Evolutionary conservation across 192 early-diverging fungal genomes (phyloP).

Genomic region (Fimicolochytrium jonesii): DNA sequence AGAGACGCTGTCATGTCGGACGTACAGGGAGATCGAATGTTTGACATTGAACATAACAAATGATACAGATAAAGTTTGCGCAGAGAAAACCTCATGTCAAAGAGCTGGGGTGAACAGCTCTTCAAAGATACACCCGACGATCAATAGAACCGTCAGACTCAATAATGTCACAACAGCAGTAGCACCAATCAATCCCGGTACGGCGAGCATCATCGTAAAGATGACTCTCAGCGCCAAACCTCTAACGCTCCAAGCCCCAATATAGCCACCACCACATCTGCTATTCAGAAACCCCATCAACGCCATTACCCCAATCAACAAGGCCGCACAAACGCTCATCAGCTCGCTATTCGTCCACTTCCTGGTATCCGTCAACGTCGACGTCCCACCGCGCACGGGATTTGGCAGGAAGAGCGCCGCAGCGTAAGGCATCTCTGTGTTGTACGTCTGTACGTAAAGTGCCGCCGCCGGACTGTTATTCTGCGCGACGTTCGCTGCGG

Average conservation of each 20-base stretch:
- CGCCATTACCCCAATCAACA: not conserved
- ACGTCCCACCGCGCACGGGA: constrained; percentile 3
- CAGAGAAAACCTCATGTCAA: too few species aligned
- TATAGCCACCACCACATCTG: not conserved
- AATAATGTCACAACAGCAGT: not conserved
- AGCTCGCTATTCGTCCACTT: constrained; percentile 7
- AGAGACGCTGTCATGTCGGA: too few species aligned
- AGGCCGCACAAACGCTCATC: constrained; percentile 2
- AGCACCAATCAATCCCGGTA: not conserved
- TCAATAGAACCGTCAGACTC: not conserved
- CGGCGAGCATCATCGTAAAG: not conserved
- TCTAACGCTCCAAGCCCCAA: not conserved
- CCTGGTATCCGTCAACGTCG: not conserved
- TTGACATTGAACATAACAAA: too few species aligned
- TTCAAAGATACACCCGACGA: not conserved
- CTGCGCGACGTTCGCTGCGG: constrained; percentile 6
- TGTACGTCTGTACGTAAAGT: not conserved
- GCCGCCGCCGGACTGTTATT: constrained; percentile 2
- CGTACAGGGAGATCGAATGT: too few species aligned
- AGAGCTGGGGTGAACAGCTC: not conserved
- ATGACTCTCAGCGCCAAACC: not conserved
- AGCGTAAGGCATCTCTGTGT: constrained; percentile 10
- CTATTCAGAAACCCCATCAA: constrained; percentile 6
- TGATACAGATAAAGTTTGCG: too few species aligned
- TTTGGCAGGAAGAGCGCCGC: not conserved